Conservation (phyloP, 495 filamentous ascomycete genomes). For the Hypomontagnella submonticulosa region DNA sequence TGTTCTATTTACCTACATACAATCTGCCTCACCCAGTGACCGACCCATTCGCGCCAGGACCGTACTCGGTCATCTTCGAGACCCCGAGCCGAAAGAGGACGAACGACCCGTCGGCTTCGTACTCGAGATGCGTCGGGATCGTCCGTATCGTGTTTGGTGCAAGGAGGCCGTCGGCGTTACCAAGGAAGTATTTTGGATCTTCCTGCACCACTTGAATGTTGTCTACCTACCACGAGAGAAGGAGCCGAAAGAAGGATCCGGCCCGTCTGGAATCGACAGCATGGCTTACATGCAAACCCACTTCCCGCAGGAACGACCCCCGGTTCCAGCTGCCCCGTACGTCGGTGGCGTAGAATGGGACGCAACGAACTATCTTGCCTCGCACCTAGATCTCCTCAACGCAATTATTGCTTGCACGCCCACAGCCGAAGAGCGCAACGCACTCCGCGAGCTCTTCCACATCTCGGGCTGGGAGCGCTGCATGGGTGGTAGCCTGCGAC, state of each 20-base stretch:
- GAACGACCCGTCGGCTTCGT: slow-evolving; percentile 86
- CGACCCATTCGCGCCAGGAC: slow-evolving; percentile 70
- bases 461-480: slow-evolving; percentile 92
- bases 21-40: slow-evolving; percentile 62
- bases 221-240: slow-evolving; percentile 68
- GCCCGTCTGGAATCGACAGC: slow-evolving; percentile 48
- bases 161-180: slow-evolving; percentile 91
- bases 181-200: slow-evolving; percentile 99
- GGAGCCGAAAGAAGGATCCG: slow-evolving; percentile 31
- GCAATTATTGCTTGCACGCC: slow-evolving; percentile 88
- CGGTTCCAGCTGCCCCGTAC: slow-evolving; percentile 94
- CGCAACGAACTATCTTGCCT: slow-evolving; percentile 93
- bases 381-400: slow-evolving; percentile 92
- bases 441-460: slow-evolving; percentile 76
- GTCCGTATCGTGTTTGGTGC: slow-evolving; percentile 93
- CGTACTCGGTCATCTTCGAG: slow-evolving; percentile 81
- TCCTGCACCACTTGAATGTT: slow-evolving; percentile 91
- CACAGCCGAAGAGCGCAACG: slow-evolving; percentile 76
- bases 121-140: slow-evolving; percentile 82
- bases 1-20: slow-evolving; percentile 85
- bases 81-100: slow-evolving; percentile 79
- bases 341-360: slow-evolving; percentile 99
- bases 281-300: slow-evolving; percentile 71
- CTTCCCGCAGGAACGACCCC: slow-evolving; percentile 88
- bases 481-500: slow-evolving; percentile 82